Base-by-base conservation (phyloP, 768 basidiomycete genomes). In the Trametes gibbosa region DNA sequence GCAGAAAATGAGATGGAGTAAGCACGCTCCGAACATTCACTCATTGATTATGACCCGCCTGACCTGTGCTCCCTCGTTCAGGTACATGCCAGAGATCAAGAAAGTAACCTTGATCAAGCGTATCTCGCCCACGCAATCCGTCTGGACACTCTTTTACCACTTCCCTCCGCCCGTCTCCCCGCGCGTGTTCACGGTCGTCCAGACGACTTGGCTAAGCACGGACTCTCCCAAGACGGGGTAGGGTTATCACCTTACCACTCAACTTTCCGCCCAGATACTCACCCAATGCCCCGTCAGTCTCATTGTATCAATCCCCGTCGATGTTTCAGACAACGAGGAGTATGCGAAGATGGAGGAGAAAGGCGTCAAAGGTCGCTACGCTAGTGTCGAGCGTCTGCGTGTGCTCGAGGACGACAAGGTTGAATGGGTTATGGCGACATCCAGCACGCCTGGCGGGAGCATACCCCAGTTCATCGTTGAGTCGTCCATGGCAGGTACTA, bases 381-480 rank as follows among this genome's bases (percentile, higher is more conserved):
- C 81, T 39, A 83, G 84, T 63, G 84, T 88, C 3, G 90, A 92
- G 71, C 79, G 80, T 29, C 65, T 92, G 52, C 70, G 74, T 42
- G 86, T 87, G 69, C 79, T 85, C 40, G 81, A 81, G 19, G 74
- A 82, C 60, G 90, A 86, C 50, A 80, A 72, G 48, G 81, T 83
- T 13, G 88, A 90, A 70, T 92, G 89, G 89, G 77, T 82, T 40
- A 90, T 92, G 89, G 89, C 89, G 2, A 89, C 87, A 2, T 85
- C 86, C 24, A 86, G 85, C 64, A 83, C 81, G 2, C 82, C 87
- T 13, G 88, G 87, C 24, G 90, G 90, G 23, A 78, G 70, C 52
- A 85, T 91, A 43, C 89, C 89, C 0, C 73, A 75, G 16, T 88
- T 86, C 62, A 56, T 91, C 58, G 80, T 80, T 3, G 86, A 90